phyloP scores from a whole-genome alignment of 257 asterid species.

The Fraxinus excelsior region DNA sequence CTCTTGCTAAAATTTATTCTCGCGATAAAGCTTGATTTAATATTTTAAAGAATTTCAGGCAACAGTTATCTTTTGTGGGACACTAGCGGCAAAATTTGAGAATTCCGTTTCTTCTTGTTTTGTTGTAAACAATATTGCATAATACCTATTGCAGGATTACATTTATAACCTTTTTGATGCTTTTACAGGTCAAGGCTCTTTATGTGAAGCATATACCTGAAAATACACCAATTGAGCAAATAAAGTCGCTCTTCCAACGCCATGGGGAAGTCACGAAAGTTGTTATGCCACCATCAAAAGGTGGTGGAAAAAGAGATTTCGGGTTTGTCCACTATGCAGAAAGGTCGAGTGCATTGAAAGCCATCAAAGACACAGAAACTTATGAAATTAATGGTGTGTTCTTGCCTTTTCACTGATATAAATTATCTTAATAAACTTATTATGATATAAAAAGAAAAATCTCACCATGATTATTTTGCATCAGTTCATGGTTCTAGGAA shows the following conservation, averaged over 20 bases:
- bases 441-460: not conserved
- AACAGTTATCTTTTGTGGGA: no score
- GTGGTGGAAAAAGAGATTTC: conserved; percentile 90
- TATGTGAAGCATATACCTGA: conserved; percentile 92
- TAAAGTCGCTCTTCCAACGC: conserved; percentile 77
- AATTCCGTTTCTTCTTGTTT: conserved; percentile 8
- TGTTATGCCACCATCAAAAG: conserved; percentile 96
- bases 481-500: not conserved
- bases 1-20: no score
- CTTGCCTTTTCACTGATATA: conserved; percentile 7
- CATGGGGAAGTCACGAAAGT: conserved; percentile 95
- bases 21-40: no score
- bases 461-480: not conserved
- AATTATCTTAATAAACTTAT: not conserved
- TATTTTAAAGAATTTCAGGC: no score
- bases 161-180: conserved; percentile 6
- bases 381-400: conserved; percentile 79
- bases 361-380: conserved; percentile 78
- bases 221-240: conserved; percentile 69
- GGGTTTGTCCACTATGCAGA: conserved; percentile 92
- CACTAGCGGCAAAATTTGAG: conserved; percentile 12
- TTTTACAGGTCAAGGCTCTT: conserved; percentile 89
- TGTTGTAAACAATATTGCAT: no score
- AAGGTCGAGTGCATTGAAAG: conserved; percentile 89
- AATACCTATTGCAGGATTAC: conserved; percentile 14